Evolutionary conservation across 2,329 filamentous ascomycete genomes (phyloP), one percentile per base, ranked within the genome.

Genomic region (Cladophialophora chaetospira): DNA sequence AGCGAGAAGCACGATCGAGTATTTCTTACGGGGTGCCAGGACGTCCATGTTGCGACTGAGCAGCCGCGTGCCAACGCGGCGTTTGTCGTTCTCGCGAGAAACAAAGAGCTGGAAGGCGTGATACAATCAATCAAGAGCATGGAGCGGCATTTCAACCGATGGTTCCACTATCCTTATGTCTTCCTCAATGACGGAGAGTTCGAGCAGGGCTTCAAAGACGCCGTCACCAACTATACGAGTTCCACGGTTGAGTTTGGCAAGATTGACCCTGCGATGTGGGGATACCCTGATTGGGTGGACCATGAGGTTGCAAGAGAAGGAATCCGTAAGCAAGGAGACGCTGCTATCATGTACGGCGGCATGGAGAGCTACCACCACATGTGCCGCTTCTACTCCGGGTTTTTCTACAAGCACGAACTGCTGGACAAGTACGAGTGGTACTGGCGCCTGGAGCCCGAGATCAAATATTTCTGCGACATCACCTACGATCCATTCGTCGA

Each of bases 381-480:
- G 94, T 99, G 94, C 73, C 86, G 94, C 66, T 99, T 99, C 79
- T 99, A 99, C 77, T 99, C 94, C 62, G 94, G 93, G 88, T 94
- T 95, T 76, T 99, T 99, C 77, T 99, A 94, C 80, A 96, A 97
- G 73, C 94, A 99, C 71, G 88, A 92, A 63, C 83, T 97, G 29
- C 83, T 99, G 43, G 84, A 89, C 70, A 97, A 97, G 75, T 99
- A 97, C 76, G 91, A 97, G 71, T 99, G 94, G 94, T 99, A 99
- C 79, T 99, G 94, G 94, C 91, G 94, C 63, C 80, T 99, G 67
- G 94, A 99, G 81, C 94, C 94, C 64, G 94, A 99, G 76, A 97
- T 99, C 83, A 97, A 93, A 78, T 99, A 97, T 78, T 99, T 99
- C 78, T 99, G 94, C 75, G 94, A 99, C 72, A 97, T 99, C 66